Evolutionary conservation across 352 stramenopile species (phyloP), one percentile per base, ranked within the genome.

Genomic region (Aphanomyces invadans): DNA sequence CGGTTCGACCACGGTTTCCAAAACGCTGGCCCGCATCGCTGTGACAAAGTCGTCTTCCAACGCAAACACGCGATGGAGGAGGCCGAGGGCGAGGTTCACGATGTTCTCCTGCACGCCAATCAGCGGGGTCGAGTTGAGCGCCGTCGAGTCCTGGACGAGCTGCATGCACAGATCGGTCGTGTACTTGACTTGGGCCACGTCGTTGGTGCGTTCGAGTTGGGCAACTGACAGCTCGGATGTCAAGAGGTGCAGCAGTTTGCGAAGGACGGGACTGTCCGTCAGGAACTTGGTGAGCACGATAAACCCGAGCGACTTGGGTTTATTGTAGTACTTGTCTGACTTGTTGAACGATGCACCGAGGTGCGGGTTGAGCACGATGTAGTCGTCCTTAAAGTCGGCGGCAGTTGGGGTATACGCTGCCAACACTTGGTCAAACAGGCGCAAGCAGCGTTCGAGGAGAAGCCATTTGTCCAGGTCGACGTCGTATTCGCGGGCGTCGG

Each of bases 381-480:
- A 64, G n/a, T 64, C 55, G 39, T 64, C 55, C 17, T 28, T 46
- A 28, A 64, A 64, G 23, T 64, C 55, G 7, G n/a, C 5, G 3
- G 55, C 31, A 4, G 25, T 46, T 12, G 33, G 29, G 9, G 36
- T 23, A 23, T 64, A 64, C 19, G 31, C 9, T 38, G 23, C 21
- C 10, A 64, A 38, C 36, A 64, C 55, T 19, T 64, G 31, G 28
- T 64, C 32, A 49, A 94, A 92, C 65, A 94, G 90, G 0, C 74
- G 70, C 11, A 94, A 71, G 2, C 76, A 77, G 4, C 79, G 77
- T 45, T 87, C 88, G 65, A 87, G 79, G 9, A 94, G 72, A 1
- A 74, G 77, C 86, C 86, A 94, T 55, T 91, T 92, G 51, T 94
- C 86, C 45, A 90, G 79, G 69, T 91, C 82, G 45, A 79, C 71